phyloP scores from a whole-genome alignment of 2,329 filamentous ascomycete genomes.

The Emmonsiellopsis sp. region DNA sequence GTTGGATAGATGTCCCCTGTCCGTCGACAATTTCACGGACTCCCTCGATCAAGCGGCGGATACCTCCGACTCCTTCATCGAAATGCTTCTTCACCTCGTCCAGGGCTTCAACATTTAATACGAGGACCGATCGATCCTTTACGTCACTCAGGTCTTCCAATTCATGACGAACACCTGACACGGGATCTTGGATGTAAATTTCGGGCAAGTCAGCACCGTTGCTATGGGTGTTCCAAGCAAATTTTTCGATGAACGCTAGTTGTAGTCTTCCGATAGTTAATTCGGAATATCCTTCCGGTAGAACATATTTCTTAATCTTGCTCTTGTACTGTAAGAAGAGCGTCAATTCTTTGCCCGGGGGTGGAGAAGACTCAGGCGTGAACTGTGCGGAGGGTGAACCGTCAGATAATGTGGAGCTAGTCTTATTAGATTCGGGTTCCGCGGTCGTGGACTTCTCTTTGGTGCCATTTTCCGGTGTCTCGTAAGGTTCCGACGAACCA shows the following conservation, averaged over 20 bases:
- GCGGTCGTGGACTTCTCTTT: conserved; percentile 20
- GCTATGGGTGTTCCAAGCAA: conserved; percentile 95
- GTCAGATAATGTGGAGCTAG: conserved; percentile 5
- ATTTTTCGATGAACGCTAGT: conserved; percentile 96
- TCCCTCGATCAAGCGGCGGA: conserved; percentile 75
- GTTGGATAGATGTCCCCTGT: conserved; percentile 70
- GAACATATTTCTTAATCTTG: conserved; percentile 91
- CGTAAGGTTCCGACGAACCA: conserved; percentile 2
- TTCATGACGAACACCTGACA: conserved; percentile 94
- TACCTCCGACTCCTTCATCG: conserved; percentile 74
- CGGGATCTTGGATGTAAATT: conserved; percentile 93
- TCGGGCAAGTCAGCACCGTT: conserved; percentile 89
- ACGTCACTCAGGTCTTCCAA: conserved; percentile 87
- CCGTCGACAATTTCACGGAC: conserved; percentile 76
- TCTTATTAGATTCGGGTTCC: conserved; percentile 1
- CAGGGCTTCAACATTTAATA: conserved; percentile 81
- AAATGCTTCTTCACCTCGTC: conserved; percentile 96
- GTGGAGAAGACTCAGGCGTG: conserved; percentile 55
- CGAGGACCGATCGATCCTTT: conserved; percentile 90
- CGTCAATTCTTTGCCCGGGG: conserved; percentile 76
- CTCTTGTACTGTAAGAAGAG: conserved; percentile 94
- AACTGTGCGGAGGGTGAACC: conserved; percentile 31
- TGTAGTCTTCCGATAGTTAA: conserved; percentile 82
- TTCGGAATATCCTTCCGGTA: conserved; percentile 73
- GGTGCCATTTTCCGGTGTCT: conserved; percentile 6